Evolutionary conservation across 345 rosid genomes (phyloP), one percentile per base, ranked within the genome.

Genomic region (Pseudoturritis turrita): DNA sequence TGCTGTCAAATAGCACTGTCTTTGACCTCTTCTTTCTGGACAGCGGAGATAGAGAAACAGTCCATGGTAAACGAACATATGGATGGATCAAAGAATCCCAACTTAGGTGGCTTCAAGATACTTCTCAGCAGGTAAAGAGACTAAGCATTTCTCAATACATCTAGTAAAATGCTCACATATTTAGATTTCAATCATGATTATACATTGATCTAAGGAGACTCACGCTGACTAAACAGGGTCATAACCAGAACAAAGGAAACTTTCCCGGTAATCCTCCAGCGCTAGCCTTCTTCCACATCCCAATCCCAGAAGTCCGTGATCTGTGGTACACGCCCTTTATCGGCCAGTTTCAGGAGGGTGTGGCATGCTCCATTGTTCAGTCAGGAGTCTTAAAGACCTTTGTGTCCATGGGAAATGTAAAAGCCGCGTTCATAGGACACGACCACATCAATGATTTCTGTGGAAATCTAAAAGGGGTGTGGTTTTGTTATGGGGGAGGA

Each of bases 401-500:
- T n/a, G 71, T 86, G 54, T 87, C 96, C 10, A 83, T 84, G 84
- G 90, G 89, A 65, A 88, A 86, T 77, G 82, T 93, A 76, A 93
- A 87, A 82, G 98, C 96, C 36, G 90, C 81, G 35, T 90, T 93
- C 52, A 64, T 90, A 39, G 98, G 97, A 15, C 97, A 93, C 67
- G 98, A 93, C 73, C 98, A 93, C 82, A 76, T 36, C 10, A 90
- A 93, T 47, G 97, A 93, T 76, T 90, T 90, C 49, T 93, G 98
- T 51, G 98, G 98, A 63, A 82, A 83, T 55, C 64, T 90, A 51
- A 73, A 83, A 22, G 92, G 94, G 26, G 66, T 93, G 68, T 89
- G 97, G 97, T 86, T 90, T 74, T 93, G 98, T 78, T 89, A 93
- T 10, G 96, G 98, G 21, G 97, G 98, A 77, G 98, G 98, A 36